These are phyloP conservation scores for Sugiyamaella grinbergsii DNA, from an alignment of 1,139 yeast genomes.

Conservation along the genomic window DNA sequence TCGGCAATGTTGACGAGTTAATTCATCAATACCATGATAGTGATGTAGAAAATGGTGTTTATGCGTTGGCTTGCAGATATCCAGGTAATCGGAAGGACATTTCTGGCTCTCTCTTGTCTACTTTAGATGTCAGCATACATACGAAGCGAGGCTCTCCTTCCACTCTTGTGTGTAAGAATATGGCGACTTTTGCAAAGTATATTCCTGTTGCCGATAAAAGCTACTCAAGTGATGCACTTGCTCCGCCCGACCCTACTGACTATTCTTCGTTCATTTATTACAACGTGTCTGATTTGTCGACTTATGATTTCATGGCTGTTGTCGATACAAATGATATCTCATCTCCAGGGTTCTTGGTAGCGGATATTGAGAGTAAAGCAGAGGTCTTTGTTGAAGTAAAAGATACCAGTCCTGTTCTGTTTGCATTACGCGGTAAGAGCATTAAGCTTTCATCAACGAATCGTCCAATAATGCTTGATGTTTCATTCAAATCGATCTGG, in stretches of 20 bases:
- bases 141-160: constrained; percentile 15
- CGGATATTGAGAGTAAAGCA: constrained; percentile 31
- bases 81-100: constrained; percentile 23
- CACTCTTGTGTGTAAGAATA: constrained; percentile 33
- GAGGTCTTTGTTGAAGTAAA: constrained; percentile 41
- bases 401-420: constrained; percentile 34
- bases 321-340: constrained; percentile 36
- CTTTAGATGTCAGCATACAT: constrained; percentile 24
- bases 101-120: constrained; percentile 23
- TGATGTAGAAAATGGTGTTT: constrained; percentile 26
- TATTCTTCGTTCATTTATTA: constrained; percentile 23
- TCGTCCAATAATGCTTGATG: constrained; percentile 51
- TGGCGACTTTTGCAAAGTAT: constrained; percentile 30
- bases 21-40: constrained; percentile 19
- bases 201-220: constrained; percentile 28
- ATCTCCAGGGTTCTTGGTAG: constrained; percentile 39
- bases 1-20: constrained; percentile 17
- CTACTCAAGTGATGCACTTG: neutral
- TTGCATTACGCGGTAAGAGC: constrained; percentile 29
- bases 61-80: constrained; percentile 32
- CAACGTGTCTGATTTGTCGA: constrained; percentile 38
- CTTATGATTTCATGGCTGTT: constrained; percentile 54
- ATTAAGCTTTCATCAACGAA: constrained; percentile 45
- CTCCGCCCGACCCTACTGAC: constrained; percentile 23
- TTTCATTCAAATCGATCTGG: constrained; percentile 59